Evolutionary conservation across 2,329 filamentous ascomycete genomes (phyloP).

Genomic region (Bipolaris zeicola): DNA sequence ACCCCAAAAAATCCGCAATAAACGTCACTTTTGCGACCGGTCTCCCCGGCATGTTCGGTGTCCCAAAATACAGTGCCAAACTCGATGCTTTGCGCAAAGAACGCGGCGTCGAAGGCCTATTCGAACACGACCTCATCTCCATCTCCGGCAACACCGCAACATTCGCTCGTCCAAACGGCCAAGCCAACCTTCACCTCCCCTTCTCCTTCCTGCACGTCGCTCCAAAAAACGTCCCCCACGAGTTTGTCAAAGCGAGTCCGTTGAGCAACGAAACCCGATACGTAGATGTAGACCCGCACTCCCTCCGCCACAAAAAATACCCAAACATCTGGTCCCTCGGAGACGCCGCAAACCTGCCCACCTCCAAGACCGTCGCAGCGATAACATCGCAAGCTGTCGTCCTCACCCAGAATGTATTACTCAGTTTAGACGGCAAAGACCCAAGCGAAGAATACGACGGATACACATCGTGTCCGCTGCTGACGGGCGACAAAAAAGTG

Average conservation of each 20-base stretch:
- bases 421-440: conserved; percentile 21
- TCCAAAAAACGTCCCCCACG: conserved; percentile 47
- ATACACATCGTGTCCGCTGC: conserved; percentile 49
- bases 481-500: conserved; percentile 63
- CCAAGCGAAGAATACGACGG: conserved; percentile 46
- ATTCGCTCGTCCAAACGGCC: conserved; percentile 32
- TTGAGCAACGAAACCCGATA: conserved; percentile 46
- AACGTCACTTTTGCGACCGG: conserved; percentile 49
- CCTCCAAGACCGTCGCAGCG: conserved; percentile 49
- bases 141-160: conserved; percentile 47
- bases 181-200: conserved; percentile 34
- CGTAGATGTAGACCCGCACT: conserved; percentile 43
- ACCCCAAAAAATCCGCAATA: conserved; percentile 37
- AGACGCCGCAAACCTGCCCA: conserved; percentile 47
- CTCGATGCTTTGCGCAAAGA: conserved; percentile 44
- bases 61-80: conserved; percentile 43
- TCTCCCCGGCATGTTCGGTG: conserved; percentile 49
- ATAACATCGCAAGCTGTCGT: conserved; percentile 47
- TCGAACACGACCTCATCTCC: conserved; percentile 47
- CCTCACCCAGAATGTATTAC: conserved; percentile 39
- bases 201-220: conserved; percentile 49
- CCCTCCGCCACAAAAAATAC: conserved; percentile 48
- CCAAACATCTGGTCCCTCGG: conserved; percentile 48
- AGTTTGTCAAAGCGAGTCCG: conserved; percentile 43
- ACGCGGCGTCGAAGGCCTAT: conserved; percentile 46